Evolutionary conservation across 768 basidiomycete genomes (phyloP).

Genomic region (Lactarius vividus): DNA sequence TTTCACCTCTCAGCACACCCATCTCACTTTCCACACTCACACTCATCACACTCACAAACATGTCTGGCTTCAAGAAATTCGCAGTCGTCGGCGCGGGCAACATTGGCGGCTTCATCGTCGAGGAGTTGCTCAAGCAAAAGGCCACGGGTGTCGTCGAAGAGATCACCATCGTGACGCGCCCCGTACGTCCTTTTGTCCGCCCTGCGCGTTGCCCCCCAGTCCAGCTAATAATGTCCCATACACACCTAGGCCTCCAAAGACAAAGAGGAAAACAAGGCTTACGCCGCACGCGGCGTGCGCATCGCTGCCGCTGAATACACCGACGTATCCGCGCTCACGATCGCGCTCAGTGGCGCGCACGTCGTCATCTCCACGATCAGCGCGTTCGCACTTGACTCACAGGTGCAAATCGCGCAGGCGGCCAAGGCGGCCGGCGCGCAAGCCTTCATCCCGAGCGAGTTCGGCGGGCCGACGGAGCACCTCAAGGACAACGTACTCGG

Average conservation of each 20-base stretch:
- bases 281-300: slow-evolving; percentile 21
- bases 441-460: slow-evolving; percentile 31
- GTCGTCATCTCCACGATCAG: slow-evolving; percentile 26
- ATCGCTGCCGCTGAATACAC: slow-evolving; percentile 16
- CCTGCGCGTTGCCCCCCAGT: neutral
- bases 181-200: slow-evolving; percentile 10
- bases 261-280: slow-evolving; percentile 12
- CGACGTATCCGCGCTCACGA: slow-evolving; percentile 18
- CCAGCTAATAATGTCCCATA: neutral
- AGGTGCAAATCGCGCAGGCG: slow-evolving; percentile 23
- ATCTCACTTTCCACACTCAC: neutral
- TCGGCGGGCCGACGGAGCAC: slow-evolving; percentile 28
- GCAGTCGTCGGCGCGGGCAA: slow-evolving; percentile 26
- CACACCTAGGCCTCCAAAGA: slow-evolving; percentile 9
- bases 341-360: slow-evolving; percentile 22
- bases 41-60: neutral
- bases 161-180: slow-evolving; percentile 23
- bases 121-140: slow-evolving; percentile 28
- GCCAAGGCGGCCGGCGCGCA: slow-evolving; percentile 27
- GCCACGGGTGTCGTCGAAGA: slow-evolving; percentile 16
- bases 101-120: slow-evolving; percentile 24
- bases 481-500: slow-evolving; percentile 12
- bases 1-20: neutral
- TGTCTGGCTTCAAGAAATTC: slow-evolving; percentile 25
- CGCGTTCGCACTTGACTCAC: slow-evolving; percentile 8